Evolutionary conservation across 768 basidiomycete species (phyloP).

Genomic region (Panaeolus papilionaceus): DNA sequence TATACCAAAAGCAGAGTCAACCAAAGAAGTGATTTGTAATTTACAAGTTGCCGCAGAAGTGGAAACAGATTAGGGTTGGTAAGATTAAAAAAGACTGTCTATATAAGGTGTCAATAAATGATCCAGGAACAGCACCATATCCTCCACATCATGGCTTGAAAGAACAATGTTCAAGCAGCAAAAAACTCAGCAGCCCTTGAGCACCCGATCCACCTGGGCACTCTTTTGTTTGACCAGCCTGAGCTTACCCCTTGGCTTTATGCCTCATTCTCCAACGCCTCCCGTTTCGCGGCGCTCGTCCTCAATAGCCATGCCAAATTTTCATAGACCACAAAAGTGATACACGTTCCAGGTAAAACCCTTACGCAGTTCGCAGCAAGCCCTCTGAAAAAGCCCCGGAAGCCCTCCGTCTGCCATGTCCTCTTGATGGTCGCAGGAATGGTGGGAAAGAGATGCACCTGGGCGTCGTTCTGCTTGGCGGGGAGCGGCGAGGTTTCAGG

Average conservation of each 20-base stretch:
- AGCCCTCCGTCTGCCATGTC: constrained; percentile 83
- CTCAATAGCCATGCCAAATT: constrained; percentile 85
- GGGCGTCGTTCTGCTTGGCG: constrained; percentile 66
- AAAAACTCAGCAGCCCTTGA: not conserved
- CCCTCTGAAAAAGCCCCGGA: constrained; percentile 92
- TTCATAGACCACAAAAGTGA: constrained; percentile 98
- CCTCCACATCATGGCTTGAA: not conserved
- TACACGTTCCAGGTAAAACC: constrained; percentile 95
- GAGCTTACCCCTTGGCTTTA: not conserved
- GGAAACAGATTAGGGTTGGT: not conserved
- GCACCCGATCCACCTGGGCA: not conserved
- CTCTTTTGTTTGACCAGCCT: not conserved
- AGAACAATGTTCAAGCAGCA: not conserved
- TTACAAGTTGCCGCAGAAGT: not conserved
- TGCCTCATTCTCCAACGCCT: constrained; percentile 29
- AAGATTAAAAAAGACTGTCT: not conserved
- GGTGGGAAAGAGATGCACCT: constrained; percentile 73
- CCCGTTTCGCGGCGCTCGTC: constrained; percentile 64
- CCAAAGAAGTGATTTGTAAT: not conserved
- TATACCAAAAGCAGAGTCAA: not conserved
- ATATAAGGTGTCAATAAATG: constrained; percentile 8
- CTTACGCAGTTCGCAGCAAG: constrained; percentile 93
- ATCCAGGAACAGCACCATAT: not conserved
- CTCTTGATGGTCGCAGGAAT: constrained; percentile 82
- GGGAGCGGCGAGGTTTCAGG: not conserved